These are phyloP conservation scores for Phytophthora vignae DNA, from an alignment of 352 stramenopile genomes.

Conservation along the genomic window DNA sequence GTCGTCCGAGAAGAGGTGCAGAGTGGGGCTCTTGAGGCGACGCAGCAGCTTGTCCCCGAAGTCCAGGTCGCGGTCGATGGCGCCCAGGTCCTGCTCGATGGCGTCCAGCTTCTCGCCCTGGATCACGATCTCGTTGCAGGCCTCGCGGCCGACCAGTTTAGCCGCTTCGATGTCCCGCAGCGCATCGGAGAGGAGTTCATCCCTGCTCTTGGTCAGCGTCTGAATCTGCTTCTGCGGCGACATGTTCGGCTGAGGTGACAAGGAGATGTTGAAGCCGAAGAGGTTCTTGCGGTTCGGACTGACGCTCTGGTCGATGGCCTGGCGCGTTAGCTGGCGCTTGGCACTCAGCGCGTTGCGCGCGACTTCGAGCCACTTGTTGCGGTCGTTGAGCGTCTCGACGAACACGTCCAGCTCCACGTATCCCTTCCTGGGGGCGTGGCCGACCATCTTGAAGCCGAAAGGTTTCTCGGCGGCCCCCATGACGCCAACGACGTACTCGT, in stretches of 20 bases:
- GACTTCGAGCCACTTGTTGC: slow-evolving; percentile 86
- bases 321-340: slow-evolving; percentile 54
- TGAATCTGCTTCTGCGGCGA: slow-evolving; percentile 77
- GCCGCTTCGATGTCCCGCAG: slow-evolving; percentile 78
- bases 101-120: slow-evolving; percentile 82
- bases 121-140: slow-evolving; percentile 75
- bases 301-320: slow-evolving; percentile 46
- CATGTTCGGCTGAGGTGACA: slow-evolving; percentile 29
- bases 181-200: slow-evolving; percentile 73
- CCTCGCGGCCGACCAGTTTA: slow-evolving; percentile 71
- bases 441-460: slow-evolving; percentile 88
- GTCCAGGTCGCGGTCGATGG: slow-evolving; percentile 72
- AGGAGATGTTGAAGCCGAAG: slow-evolving; percentile 58
- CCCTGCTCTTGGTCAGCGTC: slow-evolving; percentile 64
- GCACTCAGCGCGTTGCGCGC: slow-evolving; percentile 74
- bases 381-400: slow-evolving; percentile 65
- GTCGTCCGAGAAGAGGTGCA: slow-evolving; percentile 75
- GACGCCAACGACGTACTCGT: slow-evolving; percentile 80
- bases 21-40: slow-evolving; percentile 71
- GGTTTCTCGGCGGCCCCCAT: slow-evolving; percentile 75
- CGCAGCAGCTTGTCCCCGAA: slow-evolving; percentile 77
- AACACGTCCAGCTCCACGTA: slow-evolving; percentile 87
- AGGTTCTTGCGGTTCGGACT: slow-evolving; percentile 53
- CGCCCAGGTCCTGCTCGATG: slow-evolving; percentile 67
- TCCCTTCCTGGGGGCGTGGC: slow-evolving; percentile 75